A percentile compares a stretch with the other conserved stretches of the same genome.
These are phyloP conservation scores for Lentinula guzmanii DNA, from an alignment of 768 basidiomycete genomes.

Conservation along the genomic window DNA sequence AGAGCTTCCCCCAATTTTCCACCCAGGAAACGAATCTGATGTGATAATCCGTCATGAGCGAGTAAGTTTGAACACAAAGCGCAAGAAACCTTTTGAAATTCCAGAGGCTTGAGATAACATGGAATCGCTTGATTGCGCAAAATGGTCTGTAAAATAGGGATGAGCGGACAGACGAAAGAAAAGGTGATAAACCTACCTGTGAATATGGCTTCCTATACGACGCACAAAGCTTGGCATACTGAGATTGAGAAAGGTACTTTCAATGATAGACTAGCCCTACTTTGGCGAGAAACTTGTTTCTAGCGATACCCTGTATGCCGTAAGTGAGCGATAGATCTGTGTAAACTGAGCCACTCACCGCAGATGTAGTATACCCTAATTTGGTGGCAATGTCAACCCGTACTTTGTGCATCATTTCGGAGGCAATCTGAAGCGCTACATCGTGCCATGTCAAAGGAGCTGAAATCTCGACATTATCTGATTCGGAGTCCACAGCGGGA, in stretches of 20 bases:
- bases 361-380: slow-evolving; percentile 91
- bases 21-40: slow-evolving; percentile 89
- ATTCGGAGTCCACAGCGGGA: slow-evolving; percentile 18
- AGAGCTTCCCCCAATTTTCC: slow-evolving; percentile 90
- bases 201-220: slow-evolving; percentile 89
- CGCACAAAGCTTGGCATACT: slow-evolving; percentile 60
- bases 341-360: slow-evolving; percentile 43
- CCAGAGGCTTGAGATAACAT: slow-evolving; percentile 73
- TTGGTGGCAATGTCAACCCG: slow-evolving; percentile 59
- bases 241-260: background rate
- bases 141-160: slow-evolving; percentile 53
- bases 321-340: background rate
- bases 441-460: slow-evolving; percentile 74
- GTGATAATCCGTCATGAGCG: background rate
- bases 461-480: slow-evolving; percentile 17
- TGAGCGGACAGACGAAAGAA: background rate
- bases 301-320: slow-evolving; percentile 65
- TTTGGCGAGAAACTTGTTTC: slow-evolving; percentile 96
- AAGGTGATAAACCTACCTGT: slow-evolving; percentile 47
- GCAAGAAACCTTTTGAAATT: slow-evolving; percentile 72
- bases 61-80: background rate
- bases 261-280: slow-evolving; percentile 28
- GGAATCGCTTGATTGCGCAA: slow-evolving; percentile 81
- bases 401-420: slow-evolving; percentile 77
- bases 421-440: slow-evolving; percentile 82